Evolutionary conservation across 2,329 filamentous ascomycete species (phyloP).

Genomic region (Chaetoscypha palmicola): DNA sequence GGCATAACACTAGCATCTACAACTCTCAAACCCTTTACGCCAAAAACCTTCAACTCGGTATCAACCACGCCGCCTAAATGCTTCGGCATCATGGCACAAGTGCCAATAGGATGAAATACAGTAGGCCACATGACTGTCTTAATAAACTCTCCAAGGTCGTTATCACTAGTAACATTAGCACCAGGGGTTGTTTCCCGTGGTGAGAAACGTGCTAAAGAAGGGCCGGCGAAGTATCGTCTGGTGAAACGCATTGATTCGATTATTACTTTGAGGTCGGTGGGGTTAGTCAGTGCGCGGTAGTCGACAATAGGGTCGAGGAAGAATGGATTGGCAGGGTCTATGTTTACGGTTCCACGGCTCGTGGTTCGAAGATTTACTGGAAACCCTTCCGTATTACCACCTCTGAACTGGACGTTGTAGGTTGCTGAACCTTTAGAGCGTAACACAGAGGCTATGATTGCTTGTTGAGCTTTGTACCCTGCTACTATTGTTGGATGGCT

Average conservation of each 20-base stretch:
- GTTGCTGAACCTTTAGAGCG: slow-evolving; percentile 2
- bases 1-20: slow-evolving; percentile 10
- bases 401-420: slow-evolving; percentile 5
- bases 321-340: slow-evolving; percentile 24
- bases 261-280: slow-evolving; percentile 32
- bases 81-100: slow-evolving; percentile 12
- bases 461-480: slow-evolving; percentile 7
- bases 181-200: slow-evolving; percentile 25
- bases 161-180: slow-evolving; percentile 20
- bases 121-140: slow-evolving; percentile 29
- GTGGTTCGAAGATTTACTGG: slow-evolving; percentile 22
- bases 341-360: slow-evolving; percentile 32
- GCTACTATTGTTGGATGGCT: slow-evolving; percentile 6
- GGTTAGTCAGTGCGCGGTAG: slow-evolving; percentile 31
- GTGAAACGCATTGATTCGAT: slow-evolving; percentile 10
- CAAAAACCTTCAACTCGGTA: slow-evolving; percentile 14
- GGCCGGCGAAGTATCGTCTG: neutral
- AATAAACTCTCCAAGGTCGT: slow-evolving; percentile 23
- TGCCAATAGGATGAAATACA: slow-evolving; percentile 35
- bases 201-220: slow-evolving; percentile 27
- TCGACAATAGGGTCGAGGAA: slow-evolving; percentile 30
- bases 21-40: slow-evolving; percentile 12
- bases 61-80: slow-evolving; percentile 17
- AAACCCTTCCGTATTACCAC: neutral
- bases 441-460: slow-evolving; percentile 1